These are phyloP conservation scores for Paulownia fortunei DNA, from an alignment of 257 asterid genomes.

Conservation along the genomic window DNA sequence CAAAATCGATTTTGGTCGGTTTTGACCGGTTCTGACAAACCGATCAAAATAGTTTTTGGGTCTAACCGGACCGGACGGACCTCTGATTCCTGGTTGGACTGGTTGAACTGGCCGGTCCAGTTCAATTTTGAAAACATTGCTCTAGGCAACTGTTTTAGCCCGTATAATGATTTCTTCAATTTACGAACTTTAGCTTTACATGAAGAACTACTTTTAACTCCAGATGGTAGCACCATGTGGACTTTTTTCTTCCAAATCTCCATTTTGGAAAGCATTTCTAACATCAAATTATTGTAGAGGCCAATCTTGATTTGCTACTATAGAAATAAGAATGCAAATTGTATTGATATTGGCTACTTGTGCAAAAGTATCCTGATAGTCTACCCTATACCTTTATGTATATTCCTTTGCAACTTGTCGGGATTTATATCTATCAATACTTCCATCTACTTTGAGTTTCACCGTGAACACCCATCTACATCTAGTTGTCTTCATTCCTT, in stretches of 20 bases:
- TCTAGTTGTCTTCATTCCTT: too few species aligned
- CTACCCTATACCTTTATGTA: too few species aligned
- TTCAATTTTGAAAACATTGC: too few species aligned
- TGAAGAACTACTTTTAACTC: background rate
- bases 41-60: too few species aligned
- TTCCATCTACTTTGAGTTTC: background rate
- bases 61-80: too few species aligned
- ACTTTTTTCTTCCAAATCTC: background rate
- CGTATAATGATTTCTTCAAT: background rate
- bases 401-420: too few species aligned
- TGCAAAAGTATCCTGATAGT: too few species aligned
- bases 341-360: too few species aligned
- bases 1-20: too few species aligned
- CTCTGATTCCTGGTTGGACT: too few species aligned
- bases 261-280: background rate
- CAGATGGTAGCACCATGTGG: background rate
- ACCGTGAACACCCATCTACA: background rate
- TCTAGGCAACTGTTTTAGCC: background rate
- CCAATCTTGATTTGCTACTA: background rate
- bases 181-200: background rate
- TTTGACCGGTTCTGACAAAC: too few species aligned
- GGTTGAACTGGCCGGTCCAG: too few species aligned
- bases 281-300: background rate
- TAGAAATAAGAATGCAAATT: background rate
- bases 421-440: background rate